Evolutionary conservation across 2,329 filamentous ascomycete genomes (phyloP).

Genomic region (Mollisiaceae sp.): DNA sequence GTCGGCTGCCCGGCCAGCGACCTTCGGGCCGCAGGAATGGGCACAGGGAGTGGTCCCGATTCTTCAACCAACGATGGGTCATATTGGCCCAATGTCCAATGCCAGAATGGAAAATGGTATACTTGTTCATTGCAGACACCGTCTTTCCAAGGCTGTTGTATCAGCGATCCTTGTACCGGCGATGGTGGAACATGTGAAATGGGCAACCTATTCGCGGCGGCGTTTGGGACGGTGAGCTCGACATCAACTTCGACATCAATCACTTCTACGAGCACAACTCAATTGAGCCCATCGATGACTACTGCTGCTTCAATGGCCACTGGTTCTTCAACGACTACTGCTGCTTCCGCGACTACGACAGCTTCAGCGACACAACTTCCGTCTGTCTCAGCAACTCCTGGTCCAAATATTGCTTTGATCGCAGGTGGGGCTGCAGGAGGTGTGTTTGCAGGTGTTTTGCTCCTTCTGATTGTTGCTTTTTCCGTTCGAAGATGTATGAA

Average conservation of each 20-base stretch:
- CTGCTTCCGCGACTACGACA: not conserved
- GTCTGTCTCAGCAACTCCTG: not conserved
- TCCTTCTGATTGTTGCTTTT: not conserved
- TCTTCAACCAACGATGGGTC: not conserved
- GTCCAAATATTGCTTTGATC: not conserved
- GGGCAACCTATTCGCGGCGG: not conserved
- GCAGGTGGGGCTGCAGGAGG: not conserved
- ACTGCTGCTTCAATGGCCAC: not conserved
- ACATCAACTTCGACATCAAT: not conserved
- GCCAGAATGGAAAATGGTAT: not conserved
- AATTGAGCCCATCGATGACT: not conserved
- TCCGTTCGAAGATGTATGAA: constrained; percentile 1
- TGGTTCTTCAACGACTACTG: not conserved
- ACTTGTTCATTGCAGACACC: not conserved
- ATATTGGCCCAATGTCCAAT: not conserved
- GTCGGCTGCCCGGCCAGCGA: not conserved
- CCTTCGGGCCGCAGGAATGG: not conserved
- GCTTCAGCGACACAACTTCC: not conserved
- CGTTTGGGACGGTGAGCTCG: not conserved
- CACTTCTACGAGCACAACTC: not conserved
- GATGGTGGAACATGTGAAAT: not conserved
- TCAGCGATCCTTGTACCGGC: not conserved
- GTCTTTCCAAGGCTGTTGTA: not conserved
- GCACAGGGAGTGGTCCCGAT: not conserved
- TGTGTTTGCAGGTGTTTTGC: not conserved